Base-by-base conservation (phyloP, 306 rosid genomes). In the Fragaria iinumae region DNA sequence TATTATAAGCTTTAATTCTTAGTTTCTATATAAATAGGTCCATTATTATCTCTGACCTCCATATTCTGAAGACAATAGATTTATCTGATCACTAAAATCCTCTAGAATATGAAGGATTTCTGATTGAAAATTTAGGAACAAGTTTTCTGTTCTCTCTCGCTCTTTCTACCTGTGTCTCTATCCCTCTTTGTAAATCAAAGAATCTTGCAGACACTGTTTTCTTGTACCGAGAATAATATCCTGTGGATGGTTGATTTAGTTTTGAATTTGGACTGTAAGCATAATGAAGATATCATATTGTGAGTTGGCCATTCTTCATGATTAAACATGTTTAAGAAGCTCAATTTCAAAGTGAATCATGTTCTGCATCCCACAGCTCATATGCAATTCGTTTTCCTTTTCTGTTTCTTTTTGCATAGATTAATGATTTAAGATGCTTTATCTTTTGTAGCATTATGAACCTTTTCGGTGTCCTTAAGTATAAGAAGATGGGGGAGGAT, bases 401-500 rank as follows among this genome's bases (percentile, higher is more conserved):
- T 34, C 39, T 21, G 69, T 55, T 63, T 57, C 20, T 45, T 38
- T 49, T 80, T 64, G 50, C 41, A 23, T 55, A 14, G 64, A 38
- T 65, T 73, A 48, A 76, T 68, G 53, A 67, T 53, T 64, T 25
- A 39, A 69, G 67, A 27, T 62, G 0, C 39, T 36, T 53, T 8
- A 50, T 39, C 25, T 27, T 72, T 57, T 64, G 69, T 60, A 94
- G 98, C 82, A 78, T 94, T 77, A 92, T 91, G 97, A 94, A 94
- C 80, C 96, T 94, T 67, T 94, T 94, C 75, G 97, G 98, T 49
- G 98, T 94, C 72, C 93, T 94, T 77, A 90, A 92, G 83, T 94
- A 90, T 75, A 94, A 94, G 90, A 94, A 88, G 83, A 91, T 86
- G 93, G 98, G 93, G 14, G 98, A 94, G 83, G 98, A 94, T 73